phyloP scores from a whole-genome alignment of 345 rosid genomes.

The Bruguiera sexangula region DNA sequence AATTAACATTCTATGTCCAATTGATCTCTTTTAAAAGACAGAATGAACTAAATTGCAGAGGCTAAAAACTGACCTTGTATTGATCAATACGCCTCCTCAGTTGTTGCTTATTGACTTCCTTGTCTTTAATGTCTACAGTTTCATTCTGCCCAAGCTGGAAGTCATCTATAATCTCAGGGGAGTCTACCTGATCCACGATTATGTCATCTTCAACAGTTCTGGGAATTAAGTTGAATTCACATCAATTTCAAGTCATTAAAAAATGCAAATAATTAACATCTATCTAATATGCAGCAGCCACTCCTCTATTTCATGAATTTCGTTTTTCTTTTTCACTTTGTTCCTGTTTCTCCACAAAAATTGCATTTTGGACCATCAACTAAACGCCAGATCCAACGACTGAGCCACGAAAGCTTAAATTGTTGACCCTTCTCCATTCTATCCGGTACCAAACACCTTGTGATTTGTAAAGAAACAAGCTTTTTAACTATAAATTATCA shows the following conservation, averaged over 20 bases:
- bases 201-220: constrained; percentile 90
- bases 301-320: too few relatives aligned
- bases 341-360: too few relatives aligned
- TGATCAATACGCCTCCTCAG: constrained; percentile 64
- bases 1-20: neutral
- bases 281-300: too few relatives aligned
- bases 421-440: too few relatives aligned
- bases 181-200: constrained; percentile 68
- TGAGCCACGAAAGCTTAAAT: too few relatives aligned
- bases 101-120: constrained; percentile 79
- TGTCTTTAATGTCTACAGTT: constrained; percentile 78
- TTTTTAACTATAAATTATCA: too few relatives aligned
- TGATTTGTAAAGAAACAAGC: too few relatives aligned
- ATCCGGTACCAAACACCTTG: too few relatives aligned
- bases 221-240: constrained; percentile 14
- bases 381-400: too few relatives aligned
- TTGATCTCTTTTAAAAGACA: neutral
- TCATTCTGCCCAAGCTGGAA: constrained; percentile 91
- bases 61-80: constrained; percentile 51
- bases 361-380: too few relatives aligned
- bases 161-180: constrained; percentile 83
- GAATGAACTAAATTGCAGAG: neutral
- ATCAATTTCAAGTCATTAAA: neutral
- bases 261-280: neutral
- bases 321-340: too few relatives aligned